Evolutionary conservation across 2,329 filamentous ascomycete genomes (phyloP).

Genomic region (Ophiocordyceps camponoti-saundersi): DNA sequence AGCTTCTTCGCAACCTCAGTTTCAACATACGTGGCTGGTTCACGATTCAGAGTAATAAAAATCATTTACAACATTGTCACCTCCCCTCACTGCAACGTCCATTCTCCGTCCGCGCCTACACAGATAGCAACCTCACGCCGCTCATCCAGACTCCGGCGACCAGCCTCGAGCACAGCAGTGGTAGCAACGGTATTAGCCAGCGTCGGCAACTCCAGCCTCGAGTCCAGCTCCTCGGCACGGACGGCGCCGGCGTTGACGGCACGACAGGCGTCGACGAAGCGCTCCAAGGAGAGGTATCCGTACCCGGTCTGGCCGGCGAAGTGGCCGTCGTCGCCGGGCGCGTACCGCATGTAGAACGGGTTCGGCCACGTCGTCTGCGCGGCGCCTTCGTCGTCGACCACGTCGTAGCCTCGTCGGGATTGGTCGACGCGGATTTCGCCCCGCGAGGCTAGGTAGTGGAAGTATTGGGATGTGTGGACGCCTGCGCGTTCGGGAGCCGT

Average conservation of each 20-base stretch:
- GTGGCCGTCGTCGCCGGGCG: slow-evolving; percentile 87
- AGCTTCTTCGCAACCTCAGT: too few relatives aligned
- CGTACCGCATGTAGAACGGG: slow-evolving; percentile 91
- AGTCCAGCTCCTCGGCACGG: slow-evolving; percentile 61
- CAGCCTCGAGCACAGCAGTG: slow-evolving; percentile 80
- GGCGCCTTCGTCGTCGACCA: slow-evolving; percentile 56
- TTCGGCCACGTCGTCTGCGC: slow-evolving; percentile 73
- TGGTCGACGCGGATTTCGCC: slow-evolving; percentile 86
- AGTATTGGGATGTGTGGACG: slow-evolving; percentile 94
- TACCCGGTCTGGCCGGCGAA: slow-evolving; percentile 85
- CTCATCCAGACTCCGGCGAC: slow-evolving; percentile 71
- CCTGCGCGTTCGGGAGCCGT: slow-evolving; percentile 83
- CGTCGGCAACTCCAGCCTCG: slow-evolving; percentile 59
- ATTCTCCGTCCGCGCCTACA: slow-evolving; percentile 39
- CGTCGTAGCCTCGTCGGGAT: slow-evolving; percentile 85
- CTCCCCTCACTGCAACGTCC: slow-evolving; percentile 39
- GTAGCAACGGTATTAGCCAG: slow-evolving; percentile 80
- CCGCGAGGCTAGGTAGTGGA: slow-evolving; percentile 75
- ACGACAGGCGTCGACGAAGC: slow-evolving; percentile 79
- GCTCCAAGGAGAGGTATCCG: slow-evolving; percentile 88
- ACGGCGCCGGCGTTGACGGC: slow-evolving; percentile 58
- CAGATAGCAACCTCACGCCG: slow-evolving; percentile 59
- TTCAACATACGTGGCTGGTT: too few relatives aligned
- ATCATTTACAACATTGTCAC: too few relatives aligned
- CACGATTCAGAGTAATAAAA: too few relatives aligned